Conservation (phyloP, 2,329 filamentous ascomycete genomes). For the Sporothrix mexicana region DNA sequence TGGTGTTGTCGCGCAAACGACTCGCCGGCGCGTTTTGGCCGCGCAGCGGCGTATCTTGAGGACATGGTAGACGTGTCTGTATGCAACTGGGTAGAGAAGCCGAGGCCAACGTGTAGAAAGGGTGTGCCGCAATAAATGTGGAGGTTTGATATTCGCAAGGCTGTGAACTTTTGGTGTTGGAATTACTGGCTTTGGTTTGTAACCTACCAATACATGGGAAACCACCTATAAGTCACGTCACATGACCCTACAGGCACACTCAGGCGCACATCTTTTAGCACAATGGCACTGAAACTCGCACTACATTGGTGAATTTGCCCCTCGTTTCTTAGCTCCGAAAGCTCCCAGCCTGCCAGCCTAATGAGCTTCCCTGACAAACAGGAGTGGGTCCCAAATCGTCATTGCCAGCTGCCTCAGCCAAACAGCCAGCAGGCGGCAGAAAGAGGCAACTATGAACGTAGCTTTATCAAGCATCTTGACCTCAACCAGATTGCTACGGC, state of each 20-base stretch:
- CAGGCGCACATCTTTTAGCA: neutral
- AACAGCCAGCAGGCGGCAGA: neutral
- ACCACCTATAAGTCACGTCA: neutral
- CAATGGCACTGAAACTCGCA: neutral
- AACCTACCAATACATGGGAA: too few species aligned
- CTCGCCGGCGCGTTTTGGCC: constrained; percentile 83
- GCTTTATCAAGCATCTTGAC: neutral
- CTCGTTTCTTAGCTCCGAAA: neutral
- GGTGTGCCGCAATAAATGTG: neutral
- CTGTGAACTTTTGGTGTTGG: constrained; percentile 1
- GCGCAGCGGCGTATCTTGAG: constrained; percentile 67
- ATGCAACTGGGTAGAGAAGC: too few species aligned
- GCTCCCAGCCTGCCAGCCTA: constrained; percentile 13
- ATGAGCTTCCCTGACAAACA: neutral
- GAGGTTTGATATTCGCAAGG: neutral
- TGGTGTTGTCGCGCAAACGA: constrained; percentile 78
- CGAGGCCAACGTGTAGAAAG: neutral
- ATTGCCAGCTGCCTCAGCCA: constrained; percentile 29
- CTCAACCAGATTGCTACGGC: constrained; percentile 13
- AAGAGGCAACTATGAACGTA: constrained; percentile 2
- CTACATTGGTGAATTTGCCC: neutral
- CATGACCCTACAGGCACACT: constrained; percentile 15
- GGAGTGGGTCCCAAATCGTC: constrained; percentile 21
- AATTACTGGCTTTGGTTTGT: too few species aligned
- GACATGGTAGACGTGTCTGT: constrained; percentile 52